Conservation (phyloP, 2,329 filamentous ascomycete genomes). For the Epichloe glyceriae region DNA sequence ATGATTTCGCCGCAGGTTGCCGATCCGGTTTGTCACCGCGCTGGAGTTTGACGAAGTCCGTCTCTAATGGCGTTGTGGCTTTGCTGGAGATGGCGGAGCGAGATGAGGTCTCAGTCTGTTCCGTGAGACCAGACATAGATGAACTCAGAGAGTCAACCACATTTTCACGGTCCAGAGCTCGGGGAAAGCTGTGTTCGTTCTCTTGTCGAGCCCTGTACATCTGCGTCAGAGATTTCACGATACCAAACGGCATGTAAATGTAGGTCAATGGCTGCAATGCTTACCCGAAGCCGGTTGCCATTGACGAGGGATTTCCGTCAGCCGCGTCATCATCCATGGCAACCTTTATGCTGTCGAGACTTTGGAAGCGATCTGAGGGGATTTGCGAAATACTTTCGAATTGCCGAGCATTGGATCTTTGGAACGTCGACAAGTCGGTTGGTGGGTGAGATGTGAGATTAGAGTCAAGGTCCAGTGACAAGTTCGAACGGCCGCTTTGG, state of each 20-base stretch:
- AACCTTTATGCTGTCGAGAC: slow-evolving; percentile 10
- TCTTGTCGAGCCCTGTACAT: slow-evolving; percentile 6
- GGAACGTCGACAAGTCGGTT: background rate
- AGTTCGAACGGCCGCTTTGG: background rate
- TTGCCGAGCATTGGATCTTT: slow-evolving; percentile 5
- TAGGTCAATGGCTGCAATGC: slow-evolving; percentile 7
- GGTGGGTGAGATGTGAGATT: background rate
- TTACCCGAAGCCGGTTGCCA: slow-evolving; percentile 16
- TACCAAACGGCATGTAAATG: background rate
- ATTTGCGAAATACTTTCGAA: slow-evolving; percentile 25
- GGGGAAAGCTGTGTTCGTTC: slow-evolving; percentile 9
- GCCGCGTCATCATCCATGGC: slow-evolving; percentile 13
- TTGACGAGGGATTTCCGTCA: slow-evolving; percentile 12
- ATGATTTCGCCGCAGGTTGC: slow-evolving; percentile 12
- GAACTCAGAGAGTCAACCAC: slow-evolving; percentile 34
- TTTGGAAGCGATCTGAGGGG: background rate
- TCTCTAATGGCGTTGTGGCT: slow-evolving; percentile 46
- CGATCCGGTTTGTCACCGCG: slow-evolving; percentile 8
- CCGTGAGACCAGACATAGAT: slow-evolving; percentile 38
- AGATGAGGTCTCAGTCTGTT: slow-evolving; percentile 40
- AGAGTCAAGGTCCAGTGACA: slow-evolving; percentile 7
- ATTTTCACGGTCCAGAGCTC: slow-evolving; percentile 9
- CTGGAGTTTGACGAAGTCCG: slow-evolving; percentile 16
- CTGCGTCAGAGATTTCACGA: background rate
- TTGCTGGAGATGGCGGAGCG: slow-evolving; percentile 47